Evolutionary conservation across 495 filamentous ascomycete species (phyloP).

Genomic region (Oidiodendron maius): DNA sequence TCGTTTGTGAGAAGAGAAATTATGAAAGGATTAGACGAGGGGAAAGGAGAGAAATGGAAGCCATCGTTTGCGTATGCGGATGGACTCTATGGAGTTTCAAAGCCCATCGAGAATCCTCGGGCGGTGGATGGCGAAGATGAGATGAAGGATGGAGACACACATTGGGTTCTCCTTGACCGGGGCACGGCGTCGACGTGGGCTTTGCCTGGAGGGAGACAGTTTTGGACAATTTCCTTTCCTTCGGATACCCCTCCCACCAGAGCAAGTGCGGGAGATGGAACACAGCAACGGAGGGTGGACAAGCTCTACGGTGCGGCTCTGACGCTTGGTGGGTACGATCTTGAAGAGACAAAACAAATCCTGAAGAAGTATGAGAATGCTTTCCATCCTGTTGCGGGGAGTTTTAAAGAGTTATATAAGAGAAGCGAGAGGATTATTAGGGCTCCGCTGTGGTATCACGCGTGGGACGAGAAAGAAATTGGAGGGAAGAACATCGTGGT

Average conservation of each 20-base stretch:
- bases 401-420: slow-evolving; percentile 18
- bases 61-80: slow-evolving; percentile 15
- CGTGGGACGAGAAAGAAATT: slow-evolving; percentile 16
- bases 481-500: slow-evolving; percentile 11
- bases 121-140: too few relatives aligned
- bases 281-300: slow-evolving; percentile 1
- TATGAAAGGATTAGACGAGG: slow-evolving; percentile 29
- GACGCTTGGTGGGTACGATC: slow-evolving; percentile 17
- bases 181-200: slow-evolving; percentile 21
- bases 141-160: slow-evolving; percentile 8
- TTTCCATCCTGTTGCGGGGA: slow-evolving; percentile 18
- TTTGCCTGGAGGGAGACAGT: slow-evolving; percentile 17
- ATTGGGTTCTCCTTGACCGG: slow-evolving; percentile 17
- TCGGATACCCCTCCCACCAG: slow-evolving; percentile 4
- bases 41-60: slow-evolving; percentile 12
- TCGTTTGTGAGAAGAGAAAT: slow-evolving; percentile 41
- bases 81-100: slow-evolving; percentile 20
- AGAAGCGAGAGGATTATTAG: slow-evolving; percentile 18
- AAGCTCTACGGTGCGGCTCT: too few relatives aligned
- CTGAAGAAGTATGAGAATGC: slow-evolving; percentile 11
- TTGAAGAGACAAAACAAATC: slow-evolving; percentile 16
- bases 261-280: not conserved
- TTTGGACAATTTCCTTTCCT: slow-evolving; percentile 17
- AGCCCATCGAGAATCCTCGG: too few relatives aligned
- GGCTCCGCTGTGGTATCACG: slow-evolving; percentile 14